Evolutionary conservation across 805 yeast genomes (phyloP).

Genomic region (Yamadazyma nakazawae): DNA sequence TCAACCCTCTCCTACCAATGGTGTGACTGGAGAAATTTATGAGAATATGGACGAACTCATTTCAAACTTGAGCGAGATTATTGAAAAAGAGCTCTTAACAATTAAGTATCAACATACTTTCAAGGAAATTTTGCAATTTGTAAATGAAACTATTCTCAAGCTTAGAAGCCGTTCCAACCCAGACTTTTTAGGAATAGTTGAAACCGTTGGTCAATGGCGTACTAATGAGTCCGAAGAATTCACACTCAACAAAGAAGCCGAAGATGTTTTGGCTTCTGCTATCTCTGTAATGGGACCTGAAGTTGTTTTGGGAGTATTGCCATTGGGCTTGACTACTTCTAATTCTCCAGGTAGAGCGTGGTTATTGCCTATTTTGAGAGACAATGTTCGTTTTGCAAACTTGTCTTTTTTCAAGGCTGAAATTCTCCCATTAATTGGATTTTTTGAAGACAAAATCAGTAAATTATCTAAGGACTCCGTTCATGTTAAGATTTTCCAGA

Average conservation of each 20-base stretch:
- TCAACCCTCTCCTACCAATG: slow-evolving; percentile 40
- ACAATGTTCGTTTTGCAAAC: slow-evolving; percentile 70
- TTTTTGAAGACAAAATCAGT: slow-evolving; percentile 49
- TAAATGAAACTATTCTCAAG: slow-evolving; percentile 59
- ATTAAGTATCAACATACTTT: slow-evolving; percentile 77
- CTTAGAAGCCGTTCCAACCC: slow-evolving; percentile 68
- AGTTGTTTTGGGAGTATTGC: slow-evolving; percentile 66
- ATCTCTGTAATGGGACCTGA: slow-evolving; percentile 85
- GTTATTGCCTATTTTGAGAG: slow-evolving; percentile 88
- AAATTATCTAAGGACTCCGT: slow-evolving; percentile 54
- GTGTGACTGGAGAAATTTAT: slow-evolving; percentile 46
- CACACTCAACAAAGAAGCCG: slow-evolving; percentile 71
- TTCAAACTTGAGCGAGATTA: slow-evolving; percentile 47
- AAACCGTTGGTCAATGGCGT: slow-evolving; percentile 82
- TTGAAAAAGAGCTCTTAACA: slow-evolving; percentile 57
- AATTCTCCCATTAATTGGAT: slow-evolving; percentile 62
- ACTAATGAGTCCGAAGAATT: slow-evolving; percentile 69
- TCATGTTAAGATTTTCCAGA: slow-evolving; percentile 73
- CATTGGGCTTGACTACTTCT: slow-evolving; percentile 68
- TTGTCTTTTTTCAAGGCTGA: slow-evolving; percentile 59
- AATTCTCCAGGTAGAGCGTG: slow-evolving; percentile 86
- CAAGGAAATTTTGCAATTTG: slow-evolving; percentile 65
- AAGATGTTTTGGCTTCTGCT: slow-evolving; percentile 74
- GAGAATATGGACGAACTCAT: slow-evolving; percentile 57
- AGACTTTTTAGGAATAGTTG: slow-evolving; percentile 61